Base-by-base conservation (phyloP, 192 early-diverging fungal species). In the Coemansia sp. region DNA sequence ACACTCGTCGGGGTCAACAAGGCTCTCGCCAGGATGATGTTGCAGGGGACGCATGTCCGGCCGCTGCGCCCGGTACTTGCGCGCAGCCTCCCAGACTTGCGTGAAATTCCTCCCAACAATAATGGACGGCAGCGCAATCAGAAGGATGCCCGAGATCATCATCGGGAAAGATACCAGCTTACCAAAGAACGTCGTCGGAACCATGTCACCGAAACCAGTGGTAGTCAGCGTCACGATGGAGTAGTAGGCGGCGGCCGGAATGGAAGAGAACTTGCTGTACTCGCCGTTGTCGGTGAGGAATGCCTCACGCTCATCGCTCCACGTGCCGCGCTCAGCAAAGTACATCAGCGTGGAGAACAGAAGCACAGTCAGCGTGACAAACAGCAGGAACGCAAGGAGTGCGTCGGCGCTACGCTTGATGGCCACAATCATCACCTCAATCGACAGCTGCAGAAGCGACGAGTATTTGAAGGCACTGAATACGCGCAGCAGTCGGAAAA, bases 401-500 rank as follows among this genome's bases (percentile, higher is more conserved):
- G 90, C 90, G 72, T 93, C 92, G 43, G 88, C 80, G 63, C 88
- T 89, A 49, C 90, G 78, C 67, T 88, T 89, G 15, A 92, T 85
- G 15, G 92, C 90, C 15, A 91, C 85, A 63, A 93, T 87, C 87
- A 93, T 89, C 54, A 93, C 92, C 48, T 93, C 92, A 36, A 93
- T 91, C 2, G 90, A 91, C 86, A 93, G 87, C 59, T 91, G 85
- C 61, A 93, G 86, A 12, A 91, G 87, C 46, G 88, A 90, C 57
- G 90, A 91, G 77, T 93, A 91, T 65, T 92, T 91, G 72, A 91
- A 93, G 7, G 89, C 89, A 47, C 90, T 90, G 74, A 93, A 93
- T 4, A 93, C 85, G 19, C 92, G 86, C 52, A 93, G 72, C 10
- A 93, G 76, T 32, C 92, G 86, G 71, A 93, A 92, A 10, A 92